Evolutionary conservation across 495 filamentous ascomycete species (phyloP), one percentile per base, ranked within the genome.

Genomic region (Friedmanniomyces simplex): DNA sequence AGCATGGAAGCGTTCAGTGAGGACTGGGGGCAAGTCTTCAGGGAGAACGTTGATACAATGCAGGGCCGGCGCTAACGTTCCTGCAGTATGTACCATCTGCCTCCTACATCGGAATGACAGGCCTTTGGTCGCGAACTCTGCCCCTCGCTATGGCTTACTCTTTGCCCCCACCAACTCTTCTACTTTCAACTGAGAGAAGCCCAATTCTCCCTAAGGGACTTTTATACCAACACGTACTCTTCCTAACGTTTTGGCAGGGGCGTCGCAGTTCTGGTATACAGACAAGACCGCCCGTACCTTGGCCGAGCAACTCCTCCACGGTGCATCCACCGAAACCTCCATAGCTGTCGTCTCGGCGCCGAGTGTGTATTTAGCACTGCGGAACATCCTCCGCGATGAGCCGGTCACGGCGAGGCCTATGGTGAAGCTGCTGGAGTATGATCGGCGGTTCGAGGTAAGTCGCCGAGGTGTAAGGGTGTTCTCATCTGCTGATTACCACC

Each of bases 241-340:
- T 32, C 28, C 28, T 32, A 10, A 32, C 28, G 28, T 10, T 32
- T 32, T 3, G 28, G 10, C 10, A 32, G 28, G 28, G 55, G 77
- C 84, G 55, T 83, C 78, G 54, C 87, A 91, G 67, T 89, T 91
- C 64, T 87, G 86, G 85, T 91, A 90, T 64, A 79, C 78, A 24
- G 79, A 87, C 54, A 75, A 81, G 48, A 89, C 86, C 25, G 87
- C 87, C 0, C 77, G 62, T 8, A 63, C 70, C 1, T 70, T 85
- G 11, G 86, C 86, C 1, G 69, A 74, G 55, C 75, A 85, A 56
- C 71, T 91, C 26, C 75, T 91, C 0, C 69, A 77, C 0, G 81
- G 74, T 21, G 72, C 79, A 7, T 76, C 70, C 2, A 62, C 70
- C 14, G 72, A 81, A 10, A 79, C 72, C 14, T 39, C 45, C 18